Evolutionary conservation across 1,284 basidiomycete species (phyloP), one percentile per base, ranked within the genome.

Genomic region (Leccinum glutinopallens): DNA sequence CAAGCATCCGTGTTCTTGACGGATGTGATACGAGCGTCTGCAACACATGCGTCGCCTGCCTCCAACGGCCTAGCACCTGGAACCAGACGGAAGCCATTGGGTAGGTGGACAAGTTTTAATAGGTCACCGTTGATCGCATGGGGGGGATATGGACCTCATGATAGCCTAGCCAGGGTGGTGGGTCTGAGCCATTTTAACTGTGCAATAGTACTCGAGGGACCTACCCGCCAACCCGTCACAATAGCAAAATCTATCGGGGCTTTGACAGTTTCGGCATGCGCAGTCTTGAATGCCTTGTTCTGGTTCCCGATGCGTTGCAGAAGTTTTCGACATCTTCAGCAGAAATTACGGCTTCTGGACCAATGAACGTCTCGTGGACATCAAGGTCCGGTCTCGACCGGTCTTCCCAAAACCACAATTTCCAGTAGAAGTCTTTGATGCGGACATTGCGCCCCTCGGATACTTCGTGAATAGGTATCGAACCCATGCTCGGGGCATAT

Each of bases 211-310:
- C 39, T 35, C 39, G 22, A 56, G 8, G 5, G 57, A 79, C 88
- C 69, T 74, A 93, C 93, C 88, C 95, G 89, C 96, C 97, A 98
- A 55, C 96, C 96, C 58, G 96, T 92, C 65, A 98, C 96, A 74
- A 99, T 99, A 63, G 96, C 95, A 75, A 97, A 98, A 81, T 99
- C 97, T 94, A 99, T 97, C 0, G 97, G 97, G 1, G 94, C 94
- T 72, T 90, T 87, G 41, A 94, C 86, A 37, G 80, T 83, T 57
- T 88, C 84, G 63, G 83, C 88, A 61, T 93, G 85, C 5, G 81
- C 87, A 32, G 85, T 82, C 84, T 96, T 94, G 86, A 97, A 99
- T 7, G 86, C 84, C 77, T 96, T 96, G 58, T 89, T 90, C 73
- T 96, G 90, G 78, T 98, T 98, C 54, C 95, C 96, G 64, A 98